phyloP scores from a whole-genome alignment of 208 protist genomes.

The Leishmania braziliensis region DNA sequence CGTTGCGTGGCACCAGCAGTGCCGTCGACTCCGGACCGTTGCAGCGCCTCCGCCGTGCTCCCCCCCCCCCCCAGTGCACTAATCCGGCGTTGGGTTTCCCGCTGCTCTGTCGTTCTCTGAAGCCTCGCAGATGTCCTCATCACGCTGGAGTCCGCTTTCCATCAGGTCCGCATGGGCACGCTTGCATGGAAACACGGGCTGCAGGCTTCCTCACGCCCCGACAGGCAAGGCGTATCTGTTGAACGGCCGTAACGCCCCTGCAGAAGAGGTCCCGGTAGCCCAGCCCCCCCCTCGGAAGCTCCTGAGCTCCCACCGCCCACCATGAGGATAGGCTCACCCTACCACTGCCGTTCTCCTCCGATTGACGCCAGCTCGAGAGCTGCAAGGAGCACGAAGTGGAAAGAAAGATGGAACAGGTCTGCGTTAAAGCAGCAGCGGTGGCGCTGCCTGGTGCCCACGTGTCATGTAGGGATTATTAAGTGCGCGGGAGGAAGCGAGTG shows the following conservation, averaged over 20 bases:
- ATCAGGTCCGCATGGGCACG: not conserved
- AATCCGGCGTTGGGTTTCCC: too few species aligned
- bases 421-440: not conserved
- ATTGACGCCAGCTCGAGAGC: not conserved
- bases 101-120: too few species aligned
- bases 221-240: constrained; percentile 8
- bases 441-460: not conserved
- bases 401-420: not conserved
- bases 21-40: not conserved
- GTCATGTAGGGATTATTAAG: too few species aligned
- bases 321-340: not conserved
- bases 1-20: not conserved
- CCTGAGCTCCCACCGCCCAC: not conserved
- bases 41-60: not conserved
- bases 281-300: constrained; percentile 1
- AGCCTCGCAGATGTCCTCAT: too few species aligned
- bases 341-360: not conserved
- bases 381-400: not conserved
- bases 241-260: constrained; percentile 2
- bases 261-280: constrained; percentile 22
- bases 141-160: too few species aligned
- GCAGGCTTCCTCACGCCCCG: too few species aligned
- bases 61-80: too few species aligned
- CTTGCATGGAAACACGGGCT: too few species aligned
- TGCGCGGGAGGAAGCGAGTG: not conserved